These are phyloP conservation scores for Mortierella claussenii DNA, from an alignment of 192 early-diverging fungal species.

Conservation along the genomic window DNA sequence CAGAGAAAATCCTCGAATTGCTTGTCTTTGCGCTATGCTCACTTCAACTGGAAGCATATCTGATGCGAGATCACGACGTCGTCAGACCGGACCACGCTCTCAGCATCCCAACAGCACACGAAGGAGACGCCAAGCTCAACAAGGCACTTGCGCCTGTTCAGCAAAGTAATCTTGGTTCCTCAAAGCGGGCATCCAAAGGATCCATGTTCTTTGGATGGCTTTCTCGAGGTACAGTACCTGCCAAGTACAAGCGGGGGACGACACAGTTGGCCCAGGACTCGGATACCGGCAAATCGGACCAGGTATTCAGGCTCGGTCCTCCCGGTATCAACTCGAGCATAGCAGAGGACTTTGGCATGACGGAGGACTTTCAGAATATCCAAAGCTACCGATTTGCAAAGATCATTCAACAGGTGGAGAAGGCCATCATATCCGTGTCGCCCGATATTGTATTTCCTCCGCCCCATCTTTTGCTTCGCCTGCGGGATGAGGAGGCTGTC, in stretches of 20 bases:
- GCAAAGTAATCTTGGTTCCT: conserved; percentile 16
- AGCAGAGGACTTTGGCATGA: conserved; percentile 7
- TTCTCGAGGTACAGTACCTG: conserved; percentile 30
- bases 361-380: conserved; percentile 22
- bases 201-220: conserved; percentile 49
- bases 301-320: too few relatives aligned
- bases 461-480: conserved; percentile 76
- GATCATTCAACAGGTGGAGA: conserved; percentile 60
- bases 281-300: background rate
- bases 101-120: conserved; percentile 10
- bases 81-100: conserved; percentile 27
- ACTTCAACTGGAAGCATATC: conserved; percentile 76
- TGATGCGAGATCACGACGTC: conserved; percentile 79
- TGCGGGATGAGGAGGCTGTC: conserved; percentile 65
- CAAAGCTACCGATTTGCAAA: conserved; percentile 58
- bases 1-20: conserved; percentile 82
- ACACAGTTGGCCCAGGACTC: conserved; percentile 24
- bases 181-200: conserved; percentile 47
- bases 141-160: conserved; percentile 17
- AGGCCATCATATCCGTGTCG: conserved; percentile 79
- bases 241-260: conserved; percentile 36
- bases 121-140: conserved; percentile 6
- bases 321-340: background rate
- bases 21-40: conserved; percentile 82
- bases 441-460: conserved; percentile 83